A percentile compares a stretch with the other conserved stretches of the same genome.
phyloP scores from a whole-genome alignment of 1,284 basidiomycete species.

The Kwoniella shivajii region DNA sequence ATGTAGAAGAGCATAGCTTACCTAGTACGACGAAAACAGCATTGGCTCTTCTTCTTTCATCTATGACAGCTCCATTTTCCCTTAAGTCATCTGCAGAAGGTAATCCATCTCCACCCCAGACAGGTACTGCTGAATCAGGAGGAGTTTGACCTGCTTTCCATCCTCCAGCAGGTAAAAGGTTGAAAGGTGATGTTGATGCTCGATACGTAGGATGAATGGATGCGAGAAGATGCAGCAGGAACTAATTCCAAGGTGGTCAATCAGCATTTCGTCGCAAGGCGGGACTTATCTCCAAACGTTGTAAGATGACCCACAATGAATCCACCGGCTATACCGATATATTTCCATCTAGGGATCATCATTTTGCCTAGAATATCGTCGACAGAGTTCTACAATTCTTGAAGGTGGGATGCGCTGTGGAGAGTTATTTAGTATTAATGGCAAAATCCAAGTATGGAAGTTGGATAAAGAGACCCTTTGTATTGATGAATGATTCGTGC shows the following conservation, averaged over 20 bases:
- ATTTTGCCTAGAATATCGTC: slow-evolving; percentile 34
- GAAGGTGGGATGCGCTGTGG: too few species aligned
- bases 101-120: slow-evolving; percentile 15
- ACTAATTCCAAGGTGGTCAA: slow-evolving; percentile 22
- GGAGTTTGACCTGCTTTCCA: slow-evolving; percentile 9
- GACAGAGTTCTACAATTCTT: too few species aligned
- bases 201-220: slow-evolving; percentile 51
- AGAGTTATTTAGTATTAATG: too few species aligned
- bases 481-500: too few species aligned
- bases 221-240: slow-evolving; percentile 45
- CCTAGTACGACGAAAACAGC: slow-evolving; percentile 79
- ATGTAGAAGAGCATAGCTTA: slow-evolving; percentile 16
- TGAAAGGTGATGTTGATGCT: slow-evolving; percentile 37
- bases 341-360: slow-evolving; percentile 49
- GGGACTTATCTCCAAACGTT: background rate
- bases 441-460: too few species aligned
- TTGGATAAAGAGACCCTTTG: too few species aligned
- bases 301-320: slow-evolving; percentile 34
- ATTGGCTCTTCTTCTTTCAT: slow-evolving; percentile 65
- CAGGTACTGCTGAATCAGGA: slow-evolving; percentile 32
- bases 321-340: slow-evolving; percentile 42
- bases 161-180: slow-evolving; percentile 18
- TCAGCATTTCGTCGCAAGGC: background rate
- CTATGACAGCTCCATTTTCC: slow-evolving; percentile 27
- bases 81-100: slow-evolving; percentile 34